Percentiles rank a stretch among this genome's conserved stretches.
Evolutionary conservation across 352 stramenopile species (phyloP).

Genomic region (Phytophthora sansomeana): DNA sequence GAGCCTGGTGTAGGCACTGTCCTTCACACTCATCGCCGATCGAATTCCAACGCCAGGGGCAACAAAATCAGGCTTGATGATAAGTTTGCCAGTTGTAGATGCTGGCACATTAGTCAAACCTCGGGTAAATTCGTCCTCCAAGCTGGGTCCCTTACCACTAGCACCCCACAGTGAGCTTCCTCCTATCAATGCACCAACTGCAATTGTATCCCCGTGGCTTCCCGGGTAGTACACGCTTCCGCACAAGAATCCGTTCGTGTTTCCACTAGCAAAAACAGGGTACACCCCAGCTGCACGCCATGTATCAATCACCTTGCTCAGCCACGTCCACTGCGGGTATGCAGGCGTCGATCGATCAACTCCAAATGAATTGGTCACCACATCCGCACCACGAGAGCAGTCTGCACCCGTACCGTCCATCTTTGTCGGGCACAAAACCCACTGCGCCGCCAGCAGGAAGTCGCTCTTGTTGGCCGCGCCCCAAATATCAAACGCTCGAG

Average conservation of each 20-base stretch:
- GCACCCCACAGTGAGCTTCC: slow-evolving; percentile 68
- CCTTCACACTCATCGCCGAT: slow-evolving; percentile 65
- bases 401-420: slow-evolving; percentile 51
- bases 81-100: slow-evolving; percentile 19
- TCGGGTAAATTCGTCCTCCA: slow-evolving; percentile 30
- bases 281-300: slow-evolving; percentile 61
- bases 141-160: slow-evolving; percentile 71
- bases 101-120: not conserved
- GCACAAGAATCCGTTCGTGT: slow-evolving; percentile 79
- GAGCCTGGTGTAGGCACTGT: slow-evolving; percentile 65
- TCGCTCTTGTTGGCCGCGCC: slow-evolving; percentile 73
- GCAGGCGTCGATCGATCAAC: slow-evolving; percentile 53
- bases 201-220: slow-evolving; percentile 57
- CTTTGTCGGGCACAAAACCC: slow-evolving; percentile 72
- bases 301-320: slow-evolving; percentile 61
- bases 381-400: slow-evolving; percentile 65
- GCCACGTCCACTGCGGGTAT: slow-evolving; percentile 63
- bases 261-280: slow-evolving; percentile 72
- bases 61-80: slow-evolving; percentile 82
- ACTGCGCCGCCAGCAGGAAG: slow-evolving; percentile 72
- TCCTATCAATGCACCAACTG: slow-evolving; percentile 70
- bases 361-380: slow-evolving; percentile 77
- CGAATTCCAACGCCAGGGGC: slow-evolving; percentile 73
- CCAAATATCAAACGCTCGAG: slow-evolving; percentile 66
- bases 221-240: slow-evolving; percentile 75